phyloP scores from a whole-genome alignment of 495 filamentous ascomycete genomes.

The Emericellopsis terricola region DNA sequence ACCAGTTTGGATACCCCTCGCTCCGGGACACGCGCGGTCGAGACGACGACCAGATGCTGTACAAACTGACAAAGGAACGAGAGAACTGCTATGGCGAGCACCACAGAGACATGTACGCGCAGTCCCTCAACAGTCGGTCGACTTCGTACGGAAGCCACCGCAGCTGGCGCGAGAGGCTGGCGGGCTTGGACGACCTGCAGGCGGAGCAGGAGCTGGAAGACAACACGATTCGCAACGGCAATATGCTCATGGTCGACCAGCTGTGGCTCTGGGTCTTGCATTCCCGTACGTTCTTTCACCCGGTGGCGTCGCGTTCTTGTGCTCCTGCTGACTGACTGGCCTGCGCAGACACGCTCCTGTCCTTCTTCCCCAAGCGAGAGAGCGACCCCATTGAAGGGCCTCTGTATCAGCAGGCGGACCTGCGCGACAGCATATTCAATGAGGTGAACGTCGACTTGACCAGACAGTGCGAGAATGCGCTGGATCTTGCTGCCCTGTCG shows the following conservation, averaged over 20 bases:
- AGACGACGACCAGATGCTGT: conserved; percentile 55
- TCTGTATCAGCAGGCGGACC: conserved; percentile 41
- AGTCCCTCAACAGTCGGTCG: neutral
- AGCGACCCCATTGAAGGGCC: conserved; percentile 31
- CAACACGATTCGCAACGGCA: conserved; percentile 32
- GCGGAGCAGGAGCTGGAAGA: conserved; percentile 15
- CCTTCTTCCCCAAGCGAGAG: conserved; percentile 38
- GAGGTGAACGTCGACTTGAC: conserved; percentile 52
- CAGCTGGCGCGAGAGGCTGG: conserved; percentile 1
- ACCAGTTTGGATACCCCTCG: conserved; percentile 49
- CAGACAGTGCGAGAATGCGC: conserved; percentile 40
- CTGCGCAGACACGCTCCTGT: conserved; percentile 26
- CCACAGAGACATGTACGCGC: neutral
- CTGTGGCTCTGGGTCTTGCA: conserved; percentile 53
- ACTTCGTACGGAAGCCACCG: neutral
- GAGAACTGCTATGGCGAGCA: neutral
- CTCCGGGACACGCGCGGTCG: conserved; percentile 40
- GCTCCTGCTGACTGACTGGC: conserved; percentile 3
- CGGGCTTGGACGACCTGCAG: neutral
- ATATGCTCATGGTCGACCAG: conserved; percentile 53
- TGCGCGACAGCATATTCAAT: conserved; percentile 46
- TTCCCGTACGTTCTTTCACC: conserved; percentile 18
- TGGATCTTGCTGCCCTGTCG: conserved; percentile 44
- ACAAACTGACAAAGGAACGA: conserved; percentile 41
- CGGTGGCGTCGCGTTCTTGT: neutral